Conservation (phyloP, 352 stramenopile genomes). For the Blastocystis sp. region DNA sequence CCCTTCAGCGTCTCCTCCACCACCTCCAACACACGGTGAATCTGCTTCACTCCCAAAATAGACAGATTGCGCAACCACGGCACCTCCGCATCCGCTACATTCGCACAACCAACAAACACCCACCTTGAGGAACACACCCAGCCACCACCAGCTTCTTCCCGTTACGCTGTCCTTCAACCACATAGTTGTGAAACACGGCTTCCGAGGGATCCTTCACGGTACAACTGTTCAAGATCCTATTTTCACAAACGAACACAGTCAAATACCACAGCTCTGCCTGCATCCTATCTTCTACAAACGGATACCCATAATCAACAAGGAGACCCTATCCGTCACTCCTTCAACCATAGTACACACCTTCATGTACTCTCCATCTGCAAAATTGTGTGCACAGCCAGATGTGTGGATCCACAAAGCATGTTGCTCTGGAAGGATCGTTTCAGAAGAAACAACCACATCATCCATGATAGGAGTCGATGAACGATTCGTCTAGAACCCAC, state of each 20-base stretch:
- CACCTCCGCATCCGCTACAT: slow-evolving; percentile 68
- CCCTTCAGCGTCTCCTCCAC: slow-evolving; percentile 79
- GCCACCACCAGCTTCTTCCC: slow-evolving; percentile 76
- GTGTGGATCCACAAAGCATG: slow-evolving; percentile 69
- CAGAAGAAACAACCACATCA: background rate
- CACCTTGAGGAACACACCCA: slow-evolving; percentile 74
- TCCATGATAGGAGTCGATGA: background rate
- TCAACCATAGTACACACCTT: slow-evolving; percentile 54
- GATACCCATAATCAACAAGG: slow-evolving; percentile 76
- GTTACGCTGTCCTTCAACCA: slow-evolving; percentile 68
- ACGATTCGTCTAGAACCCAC: background rate
- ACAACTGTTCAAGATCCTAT: slow-evolving; percentile 77
- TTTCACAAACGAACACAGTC: background rate
- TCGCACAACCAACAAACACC: background rate
- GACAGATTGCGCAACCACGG: slow-evolving; percentile 73
- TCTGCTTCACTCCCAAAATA: slow-evolving; percentile 77
- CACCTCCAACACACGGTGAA: slow-evolving; percentile 77
- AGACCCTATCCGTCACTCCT: slow-evolving; percentile 62
- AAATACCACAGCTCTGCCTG: slow-evolving; percentile 68
- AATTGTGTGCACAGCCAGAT: slow-evolving; percentile 81
- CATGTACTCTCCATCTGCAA: slow-evolving; percentile 84
- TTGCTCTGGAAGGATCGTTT: slow-evolving; percentile 24
- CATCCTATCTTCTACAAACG: slow-evolving; percentile 68
- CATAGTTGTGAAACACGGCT: slow-evolving; percentile 75
- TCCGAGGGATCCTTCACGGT: slow-evolving; percentile 83